phyloP scores from a whole-genome alignment of 352 stramenopile genomes.

The Phytopythium montanum region DNA sequence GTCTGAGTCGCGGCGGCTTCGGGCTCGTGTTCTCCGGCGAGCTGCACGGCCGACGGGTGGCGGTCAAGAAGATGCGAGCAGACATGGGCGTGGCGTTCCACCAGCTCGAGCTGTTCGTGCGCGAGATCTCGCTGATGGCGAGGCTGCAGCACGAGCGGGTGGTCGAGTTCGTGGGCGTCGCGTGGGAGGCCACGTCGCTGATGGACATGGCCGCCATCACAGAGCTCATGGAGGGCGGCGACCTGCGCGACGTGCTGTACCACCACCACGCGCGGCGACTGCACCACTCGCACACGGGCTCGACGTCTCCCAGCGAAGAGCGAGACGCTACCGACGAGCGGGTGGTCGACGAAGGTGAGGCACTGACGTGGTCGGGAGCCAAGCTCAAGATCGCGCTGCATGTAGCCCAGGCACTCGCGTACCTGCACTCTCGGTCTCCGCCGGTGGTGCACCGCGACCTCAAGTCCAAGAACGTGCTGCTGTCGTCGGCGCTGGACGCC shows the following conservation, averaged over 20 bases:
- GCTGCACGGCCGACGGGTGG: conserved; percentile 25
- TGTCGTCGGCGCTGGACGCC: conserved; percentile 14
- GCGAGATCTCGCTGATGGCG: conserved; percentile 39
- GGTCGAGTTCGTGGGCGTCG: conserved; percentile 41
- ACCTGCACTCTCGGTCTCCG: conserved; percentile 42
- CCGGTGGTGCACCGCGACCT: conserved; percentile 39
- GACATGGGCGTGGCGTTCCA: conserved; percentile 16
- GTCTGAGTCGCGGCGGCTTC: conserved; percentile 38
- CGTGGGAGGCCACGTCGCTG: conserved; percentile 27
- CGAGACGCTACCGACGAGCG: background rate
- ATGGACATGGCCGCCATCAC: conserved; percentile 36
- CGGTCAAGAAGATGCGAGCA: conserved; percentile 38
- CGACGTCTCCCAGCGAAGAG: background rate
- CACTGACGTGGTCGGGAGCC: conserved; percentile 26
- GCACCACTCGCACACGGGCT: background rate
- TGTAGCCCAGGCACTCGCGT: conserved; percentile 37
- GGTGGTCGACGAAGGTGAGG: conserved; percentile 3
- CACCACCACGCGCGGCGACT: conserved; percentile 10
- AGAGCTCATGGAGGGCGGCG: conserved; percentile 53
- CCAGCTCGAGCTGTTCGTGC: conserved; percentile 34
- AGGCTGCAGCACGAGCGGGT: conserved; percentile 33
- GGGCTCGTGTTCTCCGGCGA: conserved; percentile 34
- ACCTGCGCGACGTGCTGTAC: conserved; percentile 41
- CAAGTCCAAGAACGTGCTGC: conserved; percentile 23
- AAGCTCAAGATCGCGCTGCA: conserved; percentile 45